Evolutionary conservation across 192 early-diverging fungal species (phyloP), one percentile per base, ranked within the genome.

Genomic region (Podila horticola): DNA sequence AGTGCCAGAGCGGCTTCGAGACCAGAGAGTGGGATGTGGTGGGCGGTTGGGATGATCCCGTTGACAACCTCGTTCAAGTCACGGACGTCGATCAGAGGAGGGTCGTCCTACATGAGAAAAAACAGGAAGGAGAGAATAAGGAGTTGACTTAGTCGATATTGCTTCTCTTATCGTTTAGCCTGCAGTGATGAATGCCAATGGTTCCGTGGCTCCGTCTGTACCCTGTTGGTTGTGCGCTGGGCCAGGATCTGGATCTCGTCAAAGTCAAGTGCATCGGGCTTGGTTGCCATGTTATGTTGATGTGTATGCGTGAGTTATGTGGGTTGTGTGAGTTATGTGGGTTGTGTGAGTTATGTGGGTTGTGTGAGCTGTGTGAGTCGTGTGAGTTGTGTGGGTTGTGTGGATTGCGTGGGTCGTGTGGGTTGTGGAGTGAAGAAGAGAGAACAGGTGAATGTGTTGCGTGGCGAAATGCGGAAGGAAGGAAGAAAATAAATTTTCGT

Each of bases 21-120:
- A 17, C 84, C 84, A 79, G 89, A 88, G 66, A 91, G 77, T 24
- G 91, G 90, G n/a, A 92, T 84, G 72, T 91, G 88, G 51, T 84
- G 74, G 0, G 88, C 87, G 2, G 90, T 91, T 51, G 91, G 91
- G 61, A 92, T 89, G 64, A 34, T 61, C 41, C 91, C 91, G 36
- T 84, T 66, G 24, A 74, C 74, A 9, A 89, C 72, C 74, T 92
- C 91, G 49, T 84, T 64, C 15, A 82, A 77, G 66, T 91, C 90
- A 55, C 91, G 87, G 34, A 92, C 91, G 72, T 92, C 91, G 41
- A 92, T 86, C 20, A 92, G 82, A 61, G 68, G 63, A 24, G 52
- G 52, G 20, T 55, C n/a, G 52, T 55, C 24, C 52, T 55, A 22
- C 0, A 58, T 1, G 9, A 29, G 10, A 24, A 60, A 30, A 24